These are phyloP conservation scores for Sphaerostilbella broomeana DNA, from an alignment of 2,329 filamentous ascomycete species.

Conservation along the genomic window DNA sequence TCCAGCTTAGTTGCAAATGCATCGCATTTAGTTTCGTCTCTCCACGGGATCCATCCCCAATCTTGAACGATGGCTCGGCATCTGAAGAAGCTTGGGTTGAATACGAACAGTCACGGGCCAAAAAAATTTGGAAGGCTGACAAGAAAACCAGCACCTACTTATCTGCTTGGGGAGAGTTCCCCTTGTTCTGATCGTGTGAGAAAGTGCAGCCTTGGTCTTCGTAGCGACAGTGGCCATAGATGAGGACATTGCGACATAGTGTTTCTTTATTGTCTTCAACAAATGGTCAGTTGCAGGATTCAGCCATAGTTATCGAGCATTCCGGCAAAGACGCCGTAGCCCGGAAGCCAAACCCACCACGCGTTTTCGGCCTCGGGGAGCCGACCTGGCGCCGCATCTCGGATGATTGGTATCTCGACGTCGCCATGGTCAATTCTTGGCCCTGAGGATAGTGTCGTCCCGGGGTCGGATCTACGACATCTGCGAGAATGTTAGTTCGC, in stretches of 20 bases:
- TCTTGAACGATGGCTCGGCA: too few species aligned
- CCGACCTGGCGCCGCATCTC: constrained; percentile 48
- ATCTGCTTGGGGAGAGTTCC: constrained; percentile 38
- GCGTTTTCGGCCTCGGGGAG: constrained; percentile 51
- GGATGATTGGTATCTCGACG: constrained; percentile 38
- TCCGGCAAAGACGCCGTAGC: too few species aligned
- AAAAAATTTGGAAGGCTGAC: too few species aligned
- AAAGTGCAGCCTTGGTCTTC: constrained; percentile 88
- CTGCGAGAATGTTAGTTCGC: constrained; percentile 24
- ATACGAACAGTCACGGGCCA: too few species aligned
- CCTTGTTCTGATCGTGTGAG: constrained; percentile 73
- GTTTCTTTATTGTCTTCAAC: constrained; percentile 74
- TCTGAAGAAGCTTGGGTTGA: too few species aligned
- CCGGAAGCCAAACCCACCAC: constrained; percentile 36
- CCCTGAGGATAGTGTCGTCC: constrained; percentile 23
- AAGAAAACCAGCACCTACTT: constrained; percentile 34
- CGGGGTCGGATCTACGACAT: constrained; percentile 37
- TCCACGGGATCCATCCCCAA: too few species aligned
- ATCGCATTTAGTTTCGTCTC: too few species aligned
- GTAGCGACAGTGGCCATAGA: constrained; percentile 89
- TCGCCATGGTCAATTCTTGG: constrained; percentile 36
- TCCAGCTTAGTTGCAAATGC: too few species aligned
- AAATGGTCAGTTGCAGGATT: constrained; percentile 4
- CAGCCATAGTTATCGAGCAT: too few species aligned
- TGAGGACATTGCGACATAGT: constrained; percentile 83